These are phyloP conservation scores for Paramyrothecium sp. DNA, from an alignment of 2,329 filamentous ascomycete species.

Conservation along the genomic window DNA sequence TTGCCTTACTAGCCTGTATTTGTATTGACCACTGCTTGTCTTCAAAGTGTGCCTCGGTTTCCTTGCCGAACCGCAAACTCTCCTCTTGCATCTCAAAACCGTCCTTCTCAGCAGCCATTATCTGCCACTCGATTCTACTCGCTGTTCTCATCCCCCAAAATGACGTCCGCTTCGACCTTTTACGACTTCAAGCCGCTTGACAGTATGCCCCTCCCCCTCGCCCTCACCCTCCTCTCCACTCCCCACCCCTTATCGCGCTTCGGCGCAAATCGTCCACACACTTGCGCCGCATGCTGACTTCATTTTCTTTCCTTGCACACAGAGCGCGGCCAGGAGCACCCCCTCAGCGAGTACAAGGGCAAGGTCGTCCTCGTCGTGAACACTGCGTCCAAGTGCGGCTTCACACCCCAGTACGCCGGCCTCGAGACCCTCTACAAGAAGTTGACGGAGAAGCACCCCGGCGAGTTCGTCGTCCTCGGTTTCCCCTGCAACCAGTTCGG, in stretches of 20 bases:
- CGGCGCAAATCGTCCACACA: not conserved
- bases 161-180: slow-evolving; percentile 51
- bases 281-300: slow-evolving; percentile 1
- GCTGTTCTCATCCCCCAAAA: slow-evolving; percentile 16
- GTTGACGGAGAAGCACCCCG: slow-evolving; percentile 65
- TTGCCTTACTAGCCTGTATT: too few relatives aligned
- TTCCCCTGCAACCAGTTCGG: slow-evolving; percentile 99
- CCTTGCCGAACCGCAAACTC: not conserved
- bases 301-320: slow-evolving; percentile 10
- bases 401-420: slow-evolving; percentile 91
- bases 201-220: slow-evolving; percentile 52
- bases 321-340: slow-evolving; percentile 64
- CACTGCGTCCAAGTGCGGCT: slow-evolving; percentile 97
- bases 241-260: not conserved
- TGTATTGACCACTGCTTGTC: too few relatives aligned
- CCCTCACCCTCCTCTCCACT: slow-evolving; percentile 2
- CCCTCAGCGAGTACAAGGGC: slow-evolving; percentile 72
- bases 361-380: slow-evolving; percentile 97
- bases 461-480: slow-evolving; percentile 83
- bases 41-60: too few relatives aligned
- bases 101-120: not conserved
- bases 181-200: slow-evolving; percentile 84
- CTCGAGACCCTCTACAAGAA: slow-evolving; percentile 89
- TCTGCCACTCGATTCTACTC: not conserved
- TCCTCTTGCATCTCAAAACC: not conserved